A percentile compares a stretch with the other conserved stretches of the same genome.
phyloP scores from a whole-genome alignment of 352 stramenopile species.

The Globisporangium viniferum region DNA sequence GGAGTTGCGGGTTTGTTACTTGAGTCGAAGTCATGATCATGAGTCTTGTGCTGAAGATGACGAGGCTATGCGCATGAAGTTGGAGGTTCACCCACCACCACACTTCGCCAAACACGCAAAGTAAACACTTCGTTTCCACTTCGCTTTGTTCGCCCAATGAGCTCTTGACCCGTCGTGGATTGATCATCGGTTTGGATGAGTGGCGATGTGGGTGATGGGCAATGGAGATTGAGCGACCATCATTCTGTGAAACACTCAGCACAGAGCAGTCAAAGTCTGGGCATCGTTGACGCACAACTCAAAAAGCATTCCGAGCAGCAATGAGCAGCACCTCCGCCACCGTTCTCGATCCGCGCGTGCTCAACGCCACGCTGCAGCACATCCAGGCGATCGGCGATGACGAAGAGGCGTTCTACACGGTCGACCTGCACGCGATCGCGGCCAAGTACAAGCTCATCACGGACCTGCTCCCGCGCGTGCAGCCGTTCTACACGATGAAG shows the following conservation, averaged over 20 bases:
- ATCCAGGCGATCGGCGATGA: conserved; percentile 23
- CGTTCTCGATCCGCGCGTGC: conserved; percentile 13
- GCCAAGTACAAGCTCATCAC: conserved; percentile 44
- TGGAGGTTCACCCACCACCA: neutral
- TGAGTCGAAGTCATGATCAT: too few species aligned
- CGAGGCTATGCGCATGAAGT: neutral
- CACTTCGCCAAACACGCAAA: neutral
- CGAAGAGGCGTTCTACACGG: conserved; percentile 67
- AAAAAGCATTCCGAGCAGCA: neutral
- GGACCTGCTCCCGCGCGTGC: conserved; percentile 40
- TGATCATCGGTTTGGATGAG: neutral
- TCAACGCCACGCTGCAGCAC: conserved; percentile 14
- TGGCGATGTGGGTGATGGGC: neutral
- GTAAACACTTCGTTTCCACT: neutral
- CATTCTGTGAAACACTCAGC: neutral
- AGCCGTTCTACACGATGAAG: conserved; percentile 91
- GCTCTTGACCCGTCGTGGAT: neutral
- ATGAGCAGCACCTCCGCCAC: neutral
- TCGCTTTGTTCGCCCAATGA: neutral
- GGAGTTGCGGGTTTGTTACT: too few species aligned
- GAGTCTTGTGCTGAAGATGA: too few species aligned
- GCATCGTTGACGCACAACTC: neutral
- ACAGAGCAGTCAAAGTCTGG: neutral
- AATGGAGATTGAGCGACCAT: neutral
- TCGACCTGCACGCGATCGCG: conserved; percentile 51